Conservation (phyloP, 2,329 filamentous ascomycete species). For the Onygena corvina region DNA sequence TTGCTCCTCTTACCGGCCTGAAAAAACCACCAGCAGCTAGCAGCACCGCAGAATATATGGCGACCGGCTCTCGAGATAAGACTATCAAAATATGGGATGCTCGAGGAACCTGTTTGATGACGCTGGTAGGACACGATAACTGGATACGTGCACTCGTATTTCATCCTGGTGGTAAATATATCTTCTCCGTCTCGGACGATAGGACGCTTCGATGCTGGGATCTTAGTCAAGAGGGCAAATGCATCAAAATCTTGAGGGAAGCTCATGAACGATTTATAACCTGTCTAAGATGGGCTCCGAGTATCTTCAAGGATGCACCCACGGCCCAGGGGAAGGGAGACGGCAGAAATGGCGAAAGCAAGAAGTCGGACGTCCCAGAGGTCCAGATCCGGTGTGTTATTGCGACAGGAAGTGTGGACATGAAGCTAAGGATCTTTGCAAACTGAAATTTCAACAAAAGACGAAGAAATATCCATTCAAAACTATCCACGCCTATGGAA, state of each 20-base stretch:
- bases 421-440: constrained; percentile 68
- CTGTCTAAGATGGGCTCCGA: constrained; percentile 78
- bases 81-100: constrained; percentile 82
- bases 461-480: not conserved
- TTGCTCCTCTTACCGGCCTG: constrained; percentile 64
- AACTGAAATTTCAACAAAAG: constrained; percentile 5
- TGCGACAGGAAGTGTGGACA: constrained; percentile 75
- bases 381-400: constrained; percentile 65
- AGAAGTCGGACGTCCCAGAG: constrained; percentile 15
- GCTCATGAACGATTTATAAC: constrained; percentile 76
- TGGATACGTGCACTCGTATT: constrained; percentile 82
- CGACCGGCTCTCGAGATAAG: constrained; percentile 82
- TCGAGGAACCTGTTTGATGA: constrained; percentile 72
- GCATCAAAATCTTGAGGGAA: constrained; percentile 67
- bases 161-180: constrained; percentile 82
- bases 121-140: constrained; percentile 78
- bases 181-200: constrained; percentile 77
- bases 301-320: constrained; percentile 43
- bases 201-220: constrained; percentile 93
- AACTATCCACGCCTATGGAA: not conserved
- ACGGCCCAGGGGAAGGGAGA: constrained; percentile 16
- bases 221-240: constrained; percentile 75
- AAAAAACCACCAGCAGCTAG: constrained; percentile 66
- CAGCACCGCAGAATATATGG: constrained; percentile 74
- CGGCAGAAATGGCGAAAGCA: constrained; percentile 12